Evolutionary conservation across 2,329 filamentous ascomycete genomes (phyloP).

Genomic region (Colletotrichum horii): DNA sequence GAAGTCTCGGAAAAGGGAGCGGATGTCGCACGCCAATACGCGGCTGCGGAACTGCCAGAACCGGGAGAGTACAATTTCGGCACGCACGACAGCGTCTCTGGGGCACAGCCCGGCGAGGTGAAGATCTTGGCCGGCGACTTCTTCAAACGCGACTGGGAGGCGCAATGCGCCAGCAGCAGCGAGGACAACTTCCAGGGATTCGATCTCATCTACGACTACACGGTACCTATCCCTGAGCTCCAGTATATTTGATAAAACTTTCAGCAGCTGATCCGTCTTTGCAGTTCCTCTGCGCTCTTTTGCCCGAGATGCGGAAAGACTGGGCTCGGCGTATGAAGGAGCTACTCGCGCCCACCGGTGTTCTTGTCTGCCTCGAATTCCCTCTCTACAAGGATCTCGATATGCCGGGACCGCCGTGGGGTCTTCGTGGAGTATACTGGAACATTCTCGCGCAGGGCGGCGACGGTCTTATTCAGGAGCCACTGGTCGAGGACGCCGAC

Average conservation of each 20-base stretch:
- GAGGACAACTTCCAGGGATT: background rate
- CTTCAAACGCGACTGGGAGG: background rate
- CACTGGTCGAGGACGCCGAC: background rate
- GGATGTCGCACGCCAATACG: background rate
- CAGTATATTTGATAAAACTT: accelerated
- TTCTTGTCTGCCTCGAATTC: background rate
- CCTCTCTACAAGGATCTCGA: background rate
- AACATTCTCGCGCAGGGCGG: background rate
- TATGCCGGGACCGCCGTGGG: background rate
- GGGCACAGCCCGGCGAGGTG: background rate
- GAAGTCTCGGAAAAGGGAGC: background rate
- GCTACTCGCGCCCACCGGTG: background rate
- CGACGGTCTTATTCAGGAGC: background rate
- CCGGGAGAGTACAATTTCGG: background rate
- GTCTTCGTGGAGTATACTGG: background rate
- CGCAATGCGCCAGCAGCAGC: background rate
- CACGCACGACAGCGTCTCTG: background rate
- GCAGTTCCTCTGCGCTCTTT: background rate
- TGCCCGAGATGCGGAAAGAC: background rate
- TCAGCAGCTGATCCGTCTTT: accelerated
- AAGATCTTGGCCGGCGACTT: background rate
- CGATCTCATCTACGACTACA: background rate
- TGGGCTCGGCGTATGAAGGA: background rate
- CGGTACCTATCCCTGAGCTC: accelerated
- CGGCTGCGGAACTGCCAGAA: background rate